Evolutionary conservation across 495 filamentous ascomycete genomes (phyloP).

Genomic region (Penicillium lividum): DNA sequence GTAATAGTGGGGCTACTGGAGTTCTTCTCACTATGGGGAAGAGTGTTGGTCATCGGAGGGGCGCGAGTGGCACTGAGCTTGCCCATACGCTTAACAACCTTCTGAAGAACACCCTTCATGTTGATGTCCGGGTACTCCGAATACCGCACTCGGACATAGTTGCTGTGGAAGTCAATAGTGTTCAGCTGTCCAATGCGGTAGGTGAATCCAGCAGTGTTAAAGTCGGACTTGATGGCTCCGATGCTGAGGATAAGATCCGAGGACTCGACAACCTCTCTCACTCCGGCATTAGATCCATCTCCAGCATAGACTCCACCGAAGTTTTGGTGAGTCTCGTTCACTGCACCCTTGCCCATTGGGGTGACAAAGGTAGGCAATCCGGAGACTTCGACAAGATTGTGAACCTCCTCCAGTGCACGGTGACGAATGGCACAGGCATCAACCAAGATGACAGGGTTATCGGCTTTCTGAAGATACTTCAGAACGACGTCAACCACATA

Average conservation of each 20-base stretch:
- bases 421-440: conserved; percentile 92
- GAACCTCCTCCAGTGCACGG: conserved; percentile 70
- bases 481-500: conserved; percentile 81
- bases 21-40: conserved; percentile 53
- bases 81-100: conserved; percentile 62
- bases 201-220: conserved; percentile 89
- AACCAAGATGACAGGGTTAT: conserved; percentile 78
- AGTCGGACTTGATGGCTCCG: conserved; percentile 83
- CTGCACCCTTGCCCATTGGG: conserved; percentile 89
- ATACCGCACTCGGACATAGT: conserved; percentile 71
- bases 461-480: conserved; percentile 72
- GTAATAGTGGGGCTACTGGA: conserved; percentile 61
- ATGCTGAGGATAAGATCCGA: conserved; percentile 83
- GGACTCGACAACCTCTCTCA: conserved; percentile 71
- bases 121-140: conserved; percentile 79
- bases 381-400: conserved; percentile 74
- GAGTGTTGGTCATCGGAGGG: conserved; percentile 53
- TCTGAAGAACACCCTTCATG: conserved; percentile 85
- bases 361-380: conserved; percentile 81
- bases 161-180: conserved; percentile 87
- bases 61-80: conserved; percentile 52
- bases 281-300: conserved; percentile 68
- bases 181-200: conserved; percentile 79
- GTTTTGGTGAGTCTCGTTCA: conserved; percentile 72
- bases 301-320: conserved; percentile 91